Evolutionary conservation across 345 rosid genomes (phyloP).

Genomic region (Arabis alpina): DNA sequence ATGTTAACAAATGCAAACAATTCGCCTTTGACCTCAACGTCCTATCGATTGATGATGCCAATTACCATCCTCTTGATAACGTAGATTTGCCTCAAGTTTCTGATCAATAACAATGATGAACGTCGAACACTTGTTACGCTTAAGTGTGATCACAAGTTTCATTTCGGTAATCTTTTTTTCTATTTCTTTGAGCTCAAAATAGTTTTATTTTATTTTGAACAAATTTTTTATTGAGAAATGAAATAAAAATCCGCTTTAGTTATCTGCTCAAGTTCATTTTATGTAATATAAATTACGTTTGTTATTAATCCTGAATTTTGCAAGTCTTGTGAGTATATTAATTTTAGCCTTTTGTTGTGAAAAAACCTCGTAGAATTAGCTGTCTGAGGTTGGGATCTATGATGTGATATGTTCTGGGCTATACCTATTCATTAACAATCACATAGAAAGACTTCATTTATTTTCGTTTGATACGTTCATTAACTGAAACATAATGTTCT

Average conservation of each 20-base stretch:
- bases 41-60: not conserved
- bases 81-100: not conserved
- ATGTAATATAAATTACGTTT: not conserved
- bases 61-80: not conserved
- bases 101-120: not conserved
- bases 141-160: constrained; percentile 7
- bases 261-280: not conserved
- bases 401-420: not conserved
- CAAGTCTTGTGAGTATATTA: not conserved
- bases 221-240: not conserved
- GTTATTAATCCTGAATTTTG: not conserved
- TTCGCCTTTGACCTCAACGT: constrained; percentile 2
- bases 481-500: not conserved
- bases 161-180: not conserved
- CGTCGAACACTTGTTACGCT: constrained; percentile 11
- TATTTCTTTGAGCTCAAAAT: not conserved
- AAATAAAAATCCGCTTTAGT: not conserved
- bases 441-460: not conserved
- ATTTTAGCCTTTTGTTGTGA: too few species aligned
- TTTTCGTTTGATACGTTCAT: not conserved
- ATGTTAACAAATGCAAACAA: not conserved
- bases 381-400: not conserved
- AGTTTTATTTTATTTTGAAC: not conserved
- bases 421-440: not conserved
- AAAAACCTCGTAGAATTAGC: not conserved